Percentiles rank a stretch among this genome's conserved stretches.
Conservation (phyloP, 2,329 filamentous ascomycete genomes). For the Fusarium sp. region DNA sequence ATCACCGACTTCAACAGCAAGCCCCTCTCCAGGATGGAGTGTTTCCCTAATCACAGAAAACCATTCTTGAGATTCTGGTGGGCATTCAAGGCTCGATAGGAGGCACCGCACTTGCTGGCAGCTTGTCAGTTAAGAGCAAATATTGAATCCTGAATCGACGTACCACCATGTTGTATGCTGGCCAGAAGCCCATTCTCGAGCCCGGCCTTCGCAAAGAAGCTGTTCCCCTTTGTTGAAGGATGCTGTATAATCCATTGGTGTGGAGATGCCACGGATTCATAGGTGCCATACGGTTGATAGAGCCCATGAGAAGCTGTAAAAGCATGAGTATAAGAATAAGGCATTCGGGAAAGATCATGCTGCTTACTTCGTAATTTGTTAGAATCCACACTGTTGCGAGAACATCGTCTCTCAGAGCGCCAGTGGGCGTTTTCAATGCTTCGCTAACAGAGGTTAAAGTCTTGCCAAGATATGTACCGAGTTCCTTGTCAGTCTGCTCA, state of each 20-base stretch:
- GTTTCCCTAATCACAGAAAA: conserved; percentile 49
- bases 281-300: conserved; percentile 46
- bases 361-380: conserved; percentile 56
- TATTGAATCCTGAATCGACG: conserved; percentile 18
- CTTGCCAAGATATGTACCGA: conserved; percentile 55
- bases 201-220: conserved; percentile 40
- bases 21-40: conserved; percentile 45
- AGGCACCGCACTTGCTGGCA: conserved; percentile 56
- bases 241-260: conserved; percentile 53
- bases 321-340: conserved; percentile 18
- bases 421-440: conserved; percentile 52
- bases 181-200: conserved; percentile 55
- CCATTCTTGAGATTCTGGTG: conserved; percentile 56
- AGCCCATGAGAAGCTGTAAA: conserved; percentile 55
- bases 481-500: conserved; percentile 50
- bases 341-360: not conserved
- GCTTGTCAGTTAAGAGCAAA: conserved; percentile 26
- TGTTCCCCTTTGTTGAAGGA: conserved; percentile 54
- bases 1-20: conserved; percentile 47
- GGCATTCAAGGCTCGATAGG: conserved; percentile 51
- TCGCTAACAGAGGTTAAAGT: conserved; percentile 56
- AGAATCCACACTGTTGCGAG: conserved; percentile 58
- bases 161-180: conserved; percentile 56
- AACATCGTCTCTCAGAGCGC: conserved; percentile 53
- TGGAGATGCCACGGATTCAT: conserved; percentile 57